phyloP scores from a whole-genome alignment of 352 stramenopile genomes.

The Globisporangium canariense region DNA sequence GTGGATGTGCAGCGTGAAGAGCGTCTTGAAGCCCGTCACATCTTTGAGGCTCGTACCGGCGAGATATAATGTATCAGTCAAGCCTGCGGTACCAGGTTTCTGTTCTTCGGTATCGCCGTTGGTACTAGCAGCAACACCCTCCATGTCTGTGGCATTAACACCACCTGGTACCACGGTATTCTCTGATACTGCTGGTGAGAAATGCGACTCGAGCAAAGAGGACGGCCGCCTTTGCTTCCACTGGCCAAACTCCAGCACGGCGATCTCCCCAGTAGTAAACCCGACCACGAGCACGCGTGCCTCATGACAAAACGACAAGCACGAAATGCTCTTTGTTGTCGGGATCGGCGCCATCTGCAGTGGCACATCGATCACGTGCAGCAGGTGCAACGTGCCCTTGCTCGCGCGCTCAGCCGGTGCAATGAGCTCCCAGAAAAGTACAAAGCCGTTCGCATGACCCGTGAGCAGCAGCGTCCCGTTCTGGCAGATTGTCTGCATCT shows the following conservation, averaged over 20 bases:
- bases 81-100: neutral
- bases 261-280: conserved; percentile 54
- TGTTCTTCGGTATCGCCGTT: neutral
- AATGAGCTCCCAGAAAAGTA: conserved; percentile 64
- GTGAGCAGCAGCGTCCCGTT: conserved; percentile 57
- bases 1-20: conserved; percentile 61
- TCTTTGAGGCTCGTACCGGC: conserved; percentile 16
- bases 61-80: neutral
- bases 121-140: neutral
- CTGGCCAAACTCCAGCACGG: conserved; percentile 43
- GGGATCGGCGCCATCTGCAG: conserved; percentile 33
- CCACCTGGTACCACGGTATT: neutral
- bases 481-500: conserved; percentile 23
- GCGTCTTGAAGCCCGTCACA: conserved; percentile 31
- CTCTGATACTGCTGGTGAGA: neutral
- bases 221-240: conserved; percentile 7
- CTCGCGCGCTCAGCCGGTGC: conserved; percentile 44
- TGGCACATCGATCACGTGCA: conserved; percentile 48
- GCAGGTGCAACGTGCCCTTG: conserved; percentile 47
- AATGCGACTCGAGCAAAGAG: conserved; percentile 12
- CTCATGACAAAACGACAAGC: conserved; percentile 42
- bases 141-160: neutral
- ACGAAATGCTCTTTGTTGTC: conserved; percentile 37
- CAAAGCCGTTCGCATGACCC: conserved; percentile 46
- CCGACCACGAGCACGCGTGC: conserved; percentile 47